A percentile compares a stretch with the other conserved stretches of the same genome.
phyloP scores from a whole-genome alignment of 352 stramenopile species.

The Globisporangium okanoganense region DNA sequence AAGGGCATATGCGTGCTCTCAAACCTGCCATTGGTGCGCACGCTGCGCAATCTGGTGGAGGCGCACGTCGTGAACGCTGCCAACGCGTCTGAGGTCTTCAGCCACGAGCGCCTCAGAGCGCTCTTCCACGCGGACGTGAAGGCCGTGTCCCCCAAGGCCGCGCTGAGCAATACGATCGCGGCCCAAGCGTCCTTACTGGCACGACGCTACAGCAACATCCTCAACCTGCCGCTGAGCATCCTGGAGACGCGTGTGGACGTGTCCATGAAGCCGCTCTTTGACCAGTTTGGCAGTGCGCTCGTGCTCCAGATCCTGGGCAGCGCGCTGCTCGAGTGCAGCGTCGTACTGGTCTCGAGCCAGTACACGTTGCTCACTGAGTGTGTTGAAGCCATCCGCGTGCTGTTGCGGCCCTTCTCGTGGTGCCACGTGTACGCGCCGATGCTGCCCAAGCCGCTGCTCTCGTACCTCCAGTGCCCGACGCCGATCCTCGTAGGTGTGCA shows the following conservation, averaged over 20 bases:
- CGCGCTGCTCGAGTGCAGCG: conserved; percentile 82
- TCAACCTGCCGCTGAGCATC: conserved; percentile 30
- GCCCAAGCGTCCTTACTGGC: conserved; percentile 30
- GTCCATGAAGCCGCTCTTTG: conserved; percentile 60
- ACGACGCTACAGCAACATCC: conserved; percentile 36
- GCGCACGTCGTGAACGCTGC: conserved; percentile 33
- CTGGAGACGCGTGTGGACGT: conserved; percentile 62
- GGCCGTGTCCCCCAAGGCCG: conserved; percentile 7
- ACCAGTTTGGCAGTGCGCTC: conserved; percentile 61
- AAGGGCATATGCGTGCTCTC: conserved; percentile 74
- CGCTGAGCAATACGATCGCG: conserved; percentile 22
- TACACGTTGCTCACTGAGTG: conserved; percentile 81
- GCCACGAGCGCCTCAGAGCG: conserved; percentile 35
- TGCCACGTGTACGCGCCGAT: conserved; percentile 88
- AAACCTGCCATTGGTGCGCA: conserved; percentile 54
- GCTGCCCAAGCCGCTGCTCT: conserved; percentile 78
- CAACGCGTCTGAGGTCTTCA: conserved; percentile 41
- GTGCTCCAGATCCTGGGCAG: conserved; percentile 76
- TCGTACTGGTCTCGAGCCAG: conserved; percentile 82
- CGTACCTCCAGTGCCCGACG: conserved; percentile 88
- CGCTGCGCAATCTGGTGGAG: conserved; percentile 54
- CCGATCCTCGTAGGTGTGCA: conserved; percentile 87
- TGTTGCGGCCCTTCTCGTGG: conserved; percentile 87
- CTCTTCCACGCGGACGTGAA: conserved; percentile 31
- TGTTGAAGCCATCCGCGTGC: conserved; percentile 77